phyloP scores from a whole-genome alignment of 163 green algal species.

The Scenedesmus sp. region DNA sequence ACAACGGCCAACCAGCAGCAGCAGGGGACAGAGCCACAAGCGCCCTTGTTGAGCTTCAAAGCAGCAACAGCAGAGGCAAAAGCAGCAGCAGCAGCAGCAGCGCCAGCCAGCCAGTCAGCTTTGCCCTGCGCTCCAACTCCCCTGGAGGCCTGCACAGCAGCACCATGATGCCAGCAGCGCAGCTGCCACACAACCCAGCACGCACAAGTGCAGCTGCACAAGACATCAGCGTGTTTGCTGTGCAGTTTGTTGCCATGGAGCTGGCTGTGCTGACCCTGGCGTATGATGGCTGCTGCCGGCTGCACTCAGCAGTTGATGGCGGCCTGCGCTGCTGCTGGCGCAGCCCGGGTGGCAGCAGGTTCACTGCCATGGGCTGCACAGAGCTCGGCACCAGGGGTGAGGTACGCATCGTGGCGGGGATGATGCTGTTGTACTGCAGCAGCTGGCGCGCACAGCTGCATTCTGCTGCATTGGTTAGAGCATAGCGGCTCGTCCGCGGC shows the following conservation, averaged over 20 bases:
- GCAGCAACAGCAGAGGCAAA: constrained; percentile 10
- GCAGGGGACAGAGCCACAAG: background rate
- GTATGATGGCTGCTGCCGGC: constrained; percentile 45
- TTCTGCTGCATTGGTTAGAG: background rate
- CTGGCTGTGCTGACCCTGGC: constrained; percentile 44
- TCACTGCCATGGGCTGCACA: constrained; percentile 14
- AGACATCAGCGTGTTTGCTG: constrained; percentile 35
- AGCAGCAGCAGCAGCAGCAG: background rate
- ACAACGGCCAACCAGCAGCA: constrained; percentile 17
- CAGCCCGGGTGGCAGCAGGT: background rate
- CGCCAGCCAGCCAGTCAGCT: background rate
- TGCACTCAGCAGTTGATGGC: constrained; percentile 41
- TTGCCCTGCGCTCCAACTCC: background rate
- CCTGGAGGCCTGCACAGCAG: background rate
- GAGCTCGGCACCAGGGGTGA: background rate
- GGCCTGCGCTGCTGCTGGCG: constrained; percentile 20
- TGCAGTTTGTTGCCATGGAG: constrained; percentile 23
- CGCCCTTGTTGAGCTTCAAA: background rate
- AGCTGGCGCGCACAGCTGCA: background rate
- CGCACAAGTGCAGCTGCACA: background rate
- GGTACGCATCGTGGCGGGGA: background rate
- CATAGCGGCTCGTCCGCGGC: background rate
- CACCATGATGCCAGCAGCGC: background rate
- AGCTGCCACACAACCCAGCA: background rate
- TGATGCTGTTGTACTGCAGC: background rate